phyloP scores from a whole-genome alignment of 176 grass and related monocot genomes.

The Oryza coarctata region DNA sequence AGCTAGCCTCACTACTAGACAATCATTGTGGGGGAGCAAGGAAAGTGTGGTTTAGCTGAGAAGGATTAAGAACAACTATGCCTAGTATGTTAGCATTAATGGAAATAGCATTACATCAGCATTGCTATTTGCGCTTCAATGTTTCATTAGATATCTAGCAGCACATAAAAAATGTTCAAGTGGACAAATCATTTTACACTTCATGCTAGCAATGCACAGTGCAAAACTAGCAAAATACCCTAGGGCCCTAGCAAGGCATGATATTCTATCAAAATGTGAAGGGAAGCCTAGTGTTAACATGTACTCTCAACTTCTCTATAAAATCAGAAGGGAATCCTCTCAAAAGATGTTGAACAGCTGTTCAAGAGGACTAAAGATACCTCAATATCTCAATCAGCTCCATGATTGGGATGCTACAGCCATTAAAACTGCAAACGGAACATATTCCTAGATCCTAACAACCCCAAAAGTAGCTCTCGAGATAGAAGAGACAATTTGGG shows the following conservation, averaged over 20 bases:
- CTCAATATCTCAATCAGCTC: background rate
- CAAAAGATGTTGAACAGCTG: background rate
- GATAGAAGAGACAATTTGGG: background rate
- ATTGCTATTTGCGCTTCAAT: background rate
- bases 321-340: slow-evolving; percentile 3
- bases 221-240: background rate
- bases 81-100: background rate
- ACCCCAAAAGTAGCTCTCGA: background rate
- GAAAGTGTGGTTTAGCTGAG: background rate
- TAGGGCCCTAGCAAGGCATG: background rate
- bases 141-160: background rate
- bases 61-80: background rate
- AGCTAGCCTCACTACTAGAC: background rate
- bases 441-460: background rate
- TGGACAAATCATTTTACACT: background rate
- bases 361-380: background rate
- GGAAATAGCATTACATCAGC: background rate
- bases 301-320: background rate
- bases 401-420: background rate
- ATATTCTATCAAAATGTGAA: background rate
- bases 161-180: background rate
- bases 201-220: background rate
- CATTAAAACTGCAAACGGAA: background rate
- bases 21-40: background rate
- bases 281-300: background rate